These are phyloP conservation scores for Rutidosis leptorrhynchoides DNA, from an alignment of 129 eudicot genomes.

Conservation along the genomic window DNA sequence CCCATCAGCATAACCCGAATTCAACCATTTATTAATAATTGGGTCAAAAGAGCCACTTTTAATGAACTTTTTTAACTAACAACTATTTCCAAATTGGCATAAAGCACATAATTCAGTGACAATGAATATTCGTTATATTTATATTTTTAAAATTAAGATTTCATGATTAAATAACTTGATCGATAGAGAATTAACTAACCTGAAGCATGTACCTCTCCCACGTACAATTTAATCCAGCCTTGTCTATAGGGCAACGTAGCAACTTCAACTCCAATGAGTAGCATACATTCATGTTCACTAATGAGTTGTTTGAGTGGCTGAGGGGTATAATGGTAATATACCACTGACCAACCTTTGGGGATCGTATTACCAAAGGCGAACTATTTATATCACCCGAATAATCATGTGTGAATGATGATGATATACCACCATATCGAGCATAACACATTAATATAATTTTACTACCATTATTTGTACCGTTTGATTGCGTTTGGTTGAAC, in stretches of 20 bases:
- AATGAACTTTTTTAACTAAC: neutral
- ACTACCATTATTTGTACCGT: conserved; percentile 31
- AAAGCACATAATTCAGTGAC: neutral
- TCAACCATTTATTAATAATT: neutral
- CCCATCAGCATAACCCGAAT: neutral
- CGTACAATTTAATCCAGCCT: conserved; percentile 78
- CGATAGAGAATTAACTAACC: conserved; percentile 41
- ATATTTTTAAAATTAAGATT: neutral
- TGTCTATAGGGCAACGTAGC: conserved; percentile 64
- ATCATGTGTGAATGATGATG: conserved; percentile 54
- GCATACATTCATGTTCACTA: conserved; percentile 42
- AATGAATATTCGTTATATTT: neutral
- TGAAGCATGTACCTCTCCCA: conserved; percentile 72
- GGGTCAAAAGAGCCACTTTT: neutral
- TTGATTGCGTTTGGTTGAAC: conserved; percentile 41
- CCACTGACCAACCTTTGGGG: conserved; percentile 90
- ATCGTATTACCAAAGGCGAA: conserved; percentile 54
- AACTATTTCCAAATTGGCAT: neutral
- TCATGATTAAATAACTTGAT: conserved; percentile 10
- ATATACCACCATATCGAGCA: conserved; percentile 78
- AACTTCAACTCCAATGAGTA: conserved; percentile 78
- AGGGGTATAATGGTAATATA: conserved; percentile 54
- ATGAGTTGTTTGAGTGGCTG: conserved; percentile 36
- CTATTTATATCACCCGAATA: conserved; percentile 53
- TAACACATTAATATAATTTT: conserved; percentile 55